phyloP scores from a whole-genome alignment of 805 yeast species.

The Saccharomycopsis javanensis region DNA sequence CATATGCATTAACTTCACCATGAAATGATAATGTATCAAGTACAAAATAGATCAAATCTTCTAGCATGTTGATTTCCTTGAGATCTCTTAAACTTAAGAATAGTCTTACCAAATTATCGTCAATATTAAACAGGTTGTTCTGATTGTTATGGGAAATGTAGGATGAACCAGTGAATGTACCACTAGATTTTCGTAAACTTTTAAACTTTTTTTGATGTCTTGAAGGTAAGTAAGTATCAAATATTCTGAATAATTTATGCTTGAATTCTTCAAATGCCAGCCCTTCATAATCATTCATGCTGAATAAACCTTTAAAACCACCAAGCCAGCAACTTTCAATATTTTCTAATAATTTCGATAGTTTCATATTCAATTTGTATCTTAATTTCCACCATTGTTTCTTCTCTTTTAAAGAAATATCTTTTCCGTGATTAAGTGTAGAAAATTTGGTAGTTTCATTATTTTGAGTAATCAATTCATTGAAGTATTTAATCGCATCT shows the following conservation, averaged over 20 bases:
- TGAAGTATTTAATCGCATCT: constrained; percentile 38
- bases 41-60: constrained; percentile 54
- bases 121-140: constrained; percentile 26
- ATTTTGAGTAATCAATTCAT: constrained; percentile 48
- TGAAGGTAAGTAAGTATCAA: constrained; percentile 41
- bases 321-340: constrained; percentile 69
- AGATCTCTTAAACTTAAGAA: constrained; percentile 38
- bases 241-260: constrained; percentile 29
- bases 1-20: constrained; percentile 57
- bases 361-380: constrained; percentile 45
- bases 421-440: not conserved
- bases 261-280: constrained; percentile 26
- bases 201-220: constrained; percentile 27
- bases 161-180: not conserved
- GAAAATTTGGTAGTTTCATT: constrained; percentile 43
- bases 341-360: constrained; percentile 42
- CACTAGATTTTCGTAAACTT: not conserved
- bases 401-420: constrained; percentile 35
- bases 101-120: constrained; percentile 39
- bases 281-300: not conserved
- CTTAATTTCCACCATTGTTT: constrained; percentile 73
- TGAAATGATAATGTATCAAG: constrained; percentile 51
- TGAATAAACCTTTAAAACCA: constrained; percentile 60
- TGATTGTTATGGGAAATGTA: constrained; percentile 12
- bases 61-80: constrained; percentile 34